Evolutionary conservation across 169 alveolate genomes (phyloP), one percentile per base, ranked within the genome.

Genomic region (Eimeria zaria): DNA sequence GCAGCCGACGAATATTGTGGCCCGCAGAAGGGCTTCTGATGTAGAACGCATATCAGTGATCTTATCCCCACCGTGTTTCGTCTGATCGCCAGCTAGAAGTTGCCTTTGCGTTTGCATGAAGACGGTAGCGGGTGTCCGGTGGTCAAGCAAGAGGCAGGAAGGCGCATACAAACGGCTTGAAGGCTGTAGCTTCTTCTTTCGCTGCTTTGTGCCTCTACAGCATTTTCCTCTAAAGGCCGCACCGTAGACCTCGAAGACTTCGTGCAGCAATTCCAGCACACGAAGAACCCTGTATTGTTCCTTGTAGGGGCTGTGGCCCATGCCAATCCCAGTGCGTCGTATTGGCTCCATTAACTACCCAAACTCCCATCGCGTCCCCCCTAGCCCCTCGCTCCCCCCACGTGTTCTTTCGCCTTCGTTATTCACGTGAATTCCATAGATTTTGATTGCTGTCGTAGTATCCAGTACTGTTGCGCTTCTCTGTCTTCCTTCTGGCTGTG

Each of bases 241-340:
- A 48, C 55, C 4, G 96, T 94, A 36, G 89, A 81, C 55, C 96
- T 94, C 55, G 67, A 44, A 41, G 94, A 62, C 9, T 94, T 71
- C 39, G 96, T 64, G 88, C 94, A 94, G 76, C 93, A 81, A 36
- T 94, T 94, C 46, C 67, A 58, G 48, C 81, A 84, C 46, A 62
- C 95, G 51, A 14, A 95, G 58, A 67, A 83, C 74, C 94, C 97
- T 64, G 96, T 98, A 22, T 95, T 97, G 48, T 98, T 98, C 85
- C 96, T 98, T 76, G 89, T 98, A 12, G 98, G 98, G 91, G 98
- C 98, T 30, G 98, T 98, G n/a, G 98, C 98, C 60, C 97, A 98
- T 87, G 98, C 98, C 14, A 98, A 98, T 74, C 98, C 98, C 44
- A 93, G 97, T 95, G 73, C 67, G 95, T 44, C 60, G 0, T 14